Base-by-base conservation (phyloP, 495 filamentous ascomycete species). In the Annulohypoxylon nitens region DNA sequence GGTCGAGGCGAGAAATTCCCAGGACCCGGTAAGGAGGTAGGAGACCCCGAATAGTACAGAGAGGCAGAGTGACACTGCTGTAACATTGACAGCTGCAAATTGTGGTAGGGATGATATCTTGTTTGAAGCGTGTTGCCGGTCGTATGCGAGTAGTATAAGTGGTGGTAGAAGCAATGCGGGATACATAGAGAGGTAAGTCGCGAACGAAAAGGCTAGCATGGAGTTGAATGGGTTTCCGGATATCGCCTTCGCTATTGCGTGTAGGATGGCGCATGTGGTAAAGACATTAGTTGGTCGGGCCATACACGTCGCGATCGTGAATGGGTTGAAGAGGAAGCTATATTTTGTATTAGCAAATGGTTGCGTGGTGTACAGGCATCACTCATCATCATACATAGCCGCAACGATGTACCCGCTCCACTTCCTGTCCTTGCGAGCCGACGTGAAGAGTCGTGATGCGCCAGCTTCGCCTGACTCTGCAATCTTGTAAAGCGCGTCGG, bases 241-340 rank as follows among this genome's bases (percentile, higher is more conserved):
- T n/a, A 93, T 90, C 23, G 96, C 96, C 75, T 91, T 93, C 11
- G 93, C 90, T 36, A 97, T 86, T 48, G 94, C 93, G 68, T 92
- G 90, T 37, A 98, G 89, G 64, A 97, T 92, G 61, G 93, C 94
- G 69, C 91, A 92, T 20, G 94, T 95, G 0, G 94, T 97, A 76
- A 98, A 97, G 47, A 97, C 92, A 69, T 89, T 93, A 0, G 95
- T 98, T 6, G 96, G 91, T 4, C 96, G 90, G n/a, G 91, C 96
- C 63, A 99, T 86, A 80, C 95, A 98, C 23, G 94, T 95, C 57
- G 93, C 91, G 70, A 98, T 90, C 1, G 95, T 97, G 78, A 97
- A 97, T 2, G 96, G 96, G 81, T 97, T 98, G 82, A 99, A 95
- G 9, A 99, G 86, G 75, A 93, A 97, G 78, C 93, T 95, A 60